Base-by-base conservation (phyloP, 805 yeast species). In the Phaffomyces antillensis region DNA sequence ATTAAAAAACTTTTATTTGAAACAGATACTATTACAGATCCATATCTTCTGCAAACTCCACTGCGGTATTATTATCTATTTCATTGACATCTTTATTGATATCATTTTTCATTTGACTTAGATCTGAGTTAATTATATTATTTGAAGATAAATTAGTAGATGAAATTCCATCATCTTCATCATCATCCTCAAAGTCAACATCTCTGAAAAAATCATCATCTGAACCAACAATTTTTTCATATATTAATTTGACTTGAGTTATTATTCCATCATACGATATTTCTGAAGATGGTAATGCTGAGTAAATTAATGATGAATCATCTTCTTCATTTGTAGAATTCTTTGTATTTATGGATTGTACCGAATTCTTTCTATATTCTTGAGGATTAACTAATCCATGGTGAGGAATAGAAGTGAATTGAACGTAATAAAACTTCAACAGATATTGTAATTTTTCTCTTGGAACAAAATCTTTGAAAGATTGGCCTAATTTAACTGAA, bases 201-300 rank as follows among this genome's bases (percentile, higher is more conserved):
- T 88, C 96, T 34, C 47, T 44, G 60, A 91, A 91, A 67, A 93
- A 93, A 65, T 91, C 98, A 56, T 91, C 97, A 60, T 86, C 93
- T 2, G 95, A 77, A 10, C 98, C 98, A 11, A 93, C 95, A 50
- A 91, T 81, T 45, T 75, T 72, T 49, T 78, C 81, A 62, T 87
- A 91, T 36, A 91, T 61, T 18, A 77, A 67, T 59, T 80, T 84
- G 7, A 90, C 88, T 49, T 88, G 93, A 2, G 90, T 80, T 17
- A 91, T 77, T 5, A 86, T 77, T 28, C 96, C 98, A 61, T 91
- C 97, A 62, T 89, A 91, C 34, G 96, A 83, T 28, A 93, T 75
- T 59, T 91, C 98, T 8, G 85, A 71, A 1, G 90, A 81, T 23
- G 95, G 95, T 79, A 85, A 77, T 40, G 80, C 67, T 0, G 80